A percentile compares a stretch with the other conserved stretches of the same genome.
phyloP scores from a whole-genome alignment of 31 red algal species.

The Porphyra umbilicalis region DNA sequence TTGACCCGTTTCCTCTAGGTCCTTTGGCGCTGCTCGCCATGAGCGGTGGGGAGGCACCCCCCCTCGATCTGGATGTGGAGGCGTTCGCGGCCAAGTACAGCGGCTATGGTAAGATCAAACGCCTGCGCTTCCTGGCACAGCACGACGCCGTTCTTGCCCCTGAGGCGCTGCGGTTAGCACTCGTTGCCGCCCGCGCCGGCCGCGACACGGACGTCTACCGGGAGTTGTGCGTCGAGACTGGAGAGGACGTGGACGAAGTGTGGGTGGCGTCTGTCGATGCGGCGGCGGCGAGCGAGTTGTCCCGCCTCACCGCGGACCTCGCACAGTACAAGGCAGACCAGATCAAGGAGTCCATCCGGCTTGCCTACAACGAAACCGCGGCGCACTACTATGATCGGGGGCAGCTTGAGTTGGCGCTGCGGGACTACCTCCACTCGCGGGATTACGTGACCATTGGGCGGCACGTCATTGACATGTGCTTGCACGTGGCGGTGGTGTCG shows the following conservation, averaged over 20 bases:
- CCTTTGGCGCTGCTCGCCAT: no score
- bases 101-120: conserved; percentile 48
- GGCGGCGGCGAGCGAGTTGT: conserved; percentile 44
- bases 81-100: conserved; percentile 7
- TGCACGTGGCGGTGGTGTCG: conserved; percentile 57
- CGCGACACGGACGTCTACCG: conserved; percentile 47
- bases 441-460: conserved; percentile 53
- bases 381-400: conserved; percentile 57
- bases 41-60: neutral
- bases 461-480: conserved; percentile 69
- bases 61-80: conserved; percentile 4
- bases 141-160: conserved; percentile 16
- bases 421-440: conserved; percentile 63
- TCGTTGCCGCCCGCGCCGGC: conserved; percentile 38
- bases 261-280: conserved; percentile 39
- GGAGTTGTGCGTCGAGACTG: conserved; percentile 30
- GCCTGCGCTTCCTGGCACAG: conserved; percentile 61
- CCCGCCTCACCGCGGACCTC: conserved; percentile 28
- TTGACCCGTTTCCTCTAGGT: no score
- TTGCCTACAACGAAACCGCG: conserved; percentile 44
- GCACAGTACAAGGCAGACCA: conserved; percentile 37
- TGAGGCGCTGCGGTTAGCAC: conserved; percentile 54
- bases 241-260: conserved; percentile 27
- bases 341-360: conserved; percentile 76
- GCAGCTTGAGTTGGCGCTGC: conserved; percentile 50